Evolutionary conservation across 2,329 filamentous ascomycete genomes (phyloP), one percentile per base, ranked within the genome.

Genomic region (Tolypocladium tropicale): DNA sequence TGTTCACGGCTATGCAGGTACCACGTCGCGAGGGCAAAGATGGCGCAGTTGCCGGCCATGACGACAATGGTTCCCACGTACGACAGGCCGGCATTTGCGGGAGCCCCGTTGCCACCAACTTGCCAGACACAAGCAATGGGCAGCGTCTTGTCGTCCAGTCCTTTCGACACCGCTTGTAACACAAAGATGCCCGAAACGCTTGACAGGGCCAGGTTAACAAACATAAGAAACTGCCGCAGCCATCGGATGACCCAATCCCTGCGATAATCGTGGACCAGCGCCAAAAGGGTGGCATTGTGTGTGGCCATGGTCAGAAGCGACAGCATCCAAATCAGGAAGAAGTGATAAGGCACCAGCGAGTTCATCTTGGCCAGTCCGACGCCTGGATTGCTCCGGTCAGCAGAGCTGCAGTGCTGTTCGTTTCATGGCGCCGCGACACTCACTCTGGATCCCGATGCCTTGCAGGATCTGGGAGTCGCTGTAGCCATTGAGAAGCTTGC

Each of bases 251-350:
- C 81, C 80, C 81, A 83, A 68, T 88, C 84, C 33, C 84, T 72
- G 60, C 81, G 82, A 70, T 85, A 86, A 63, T 87, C 83, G 64
- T 80, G 79, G 2, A 84, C 81, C 36, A 88, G 76, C 1, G 82
- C 82, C n/a, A 88, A 74, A 18, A 88, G 71, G 0, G 83, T 82
- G 5, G 81, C 76, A 57, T 86, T 83, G 67, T 88, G 84, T 3
- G 84, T 85, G 1, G 82, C 81, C 60, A 82, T 86, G 18, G 82
- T 82, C 9, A 88, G 73, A 14, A 86, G 69, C 0, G 81, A 82
- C 2, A 88, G 72, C 72, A 86, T 84, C 84, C 84, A 88, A 60
- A 88, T 80, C 55, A 87, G 77, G 72, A 87, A 87, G 72, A 88
- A 86, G 69, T 88, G 84, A 65, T 88, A 88, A 0, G 83, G 78